phyloP scores from a whole-genome alignment of 139 green algal species.

The Picochlorum sp. region DNA sequence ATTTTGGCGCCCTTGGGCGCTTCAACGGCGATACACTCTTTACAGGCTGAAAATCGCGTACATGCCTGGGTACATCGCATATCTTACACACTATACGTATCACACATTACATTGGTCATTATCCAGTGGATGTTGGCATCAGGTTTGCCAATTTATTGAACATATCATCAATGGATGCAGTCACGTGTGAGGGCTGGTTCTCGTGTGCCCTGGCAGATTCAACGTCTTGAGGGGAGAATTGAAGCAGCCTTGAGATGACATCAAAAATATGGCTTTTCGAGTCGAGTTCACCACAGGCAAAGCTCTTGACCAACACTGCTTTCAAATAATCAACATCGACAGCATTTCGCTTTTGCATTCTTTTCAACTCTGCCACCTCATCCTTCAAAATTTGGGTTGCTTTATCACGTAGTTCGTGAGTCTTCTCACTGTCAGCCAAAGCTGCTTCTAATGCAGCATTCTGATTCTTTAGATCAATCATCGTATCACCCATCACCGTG shows the following conservation, averaged over 20 bases:
- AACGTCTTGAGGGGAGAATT: conserved; percentile 39
- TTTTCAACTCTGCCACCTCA: conserved; percentile 37
- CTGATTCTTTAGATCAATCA: background rate
- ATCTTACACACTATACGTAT: too few species aligned
- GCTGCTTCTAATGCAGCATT: background rate
- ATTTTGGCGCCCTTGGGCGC: too few species aligned
- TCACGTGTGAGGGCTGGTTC: background rate
- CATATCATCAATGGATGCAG: background rate
- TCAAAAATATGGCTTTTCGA: conserved; percentile 27
- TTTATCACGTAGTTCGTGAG: conserved; percentile 36
- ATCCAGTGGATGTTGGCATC: too few species aligned
- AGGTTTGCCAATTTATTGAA: background rate
- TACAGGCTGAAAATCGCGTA: too few species aligned
- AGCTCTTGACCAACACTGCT: conserved; percentile 34
- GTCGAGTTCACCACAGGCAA: conserved; percentile 36
- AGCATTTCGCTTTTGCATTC: conserved; percentile 12
- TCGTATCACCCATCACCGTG: background rate
- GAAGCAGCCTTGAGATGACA: conserved; percentile 35
- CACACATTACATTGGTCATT: too few species aligned
- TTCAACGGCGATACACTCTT: too few species aligned
- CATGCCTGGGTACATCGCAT: too few species aligned
- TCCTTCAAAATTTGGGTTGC: conserved; percentile 40
- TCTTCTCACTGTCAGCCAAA: conserved; percentile 25
- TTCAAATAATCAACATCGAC: conserved; percentile 43
- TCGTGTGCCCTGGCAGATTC: background rate